A percentile compares a stretch with the other conserved stretches of the same genome.
These are phyloP conservation scores for Solanum neorickii DNA, from an alignment of 257 asterid species.

Conservation along the genomic window DNA sequence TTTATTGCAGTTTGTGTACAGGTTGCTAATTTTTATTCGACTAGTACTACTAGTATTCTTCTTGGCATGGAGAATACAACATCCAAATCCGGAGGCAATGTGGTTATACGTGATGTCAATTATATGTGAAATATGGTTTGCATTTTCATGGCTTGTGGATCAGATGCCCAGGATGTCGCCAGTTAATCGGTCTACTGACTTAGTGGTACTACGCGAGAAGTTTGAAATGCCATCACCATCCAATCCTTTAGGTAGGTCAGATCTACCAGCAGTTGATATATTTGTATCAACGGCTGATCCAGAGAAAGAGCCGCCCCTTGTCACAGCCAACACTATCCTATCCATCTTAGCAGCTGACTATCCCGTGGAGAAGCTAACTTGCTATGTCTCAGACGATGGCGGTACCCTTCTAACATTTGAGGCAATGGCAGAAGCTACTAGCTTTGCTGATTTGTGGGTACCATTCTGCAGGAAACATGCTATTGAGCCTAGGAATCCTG, in stretches of 20 bases:
- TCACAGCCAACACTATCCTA: slow-evolving; percentile 27
- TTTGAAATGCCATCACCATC: slow-evolving; percentile 23
- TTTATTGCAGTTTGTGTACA: not conserved
- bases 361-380: slow-evolving; percentile 28
- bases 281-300: slow-evolving; percentile 37
- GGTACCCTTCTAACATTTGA: slow-evolving; percentile 33
- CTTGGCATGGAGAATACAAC: slow-evolving; percentile 20
- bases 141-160: slow-evolving; percentile 31
- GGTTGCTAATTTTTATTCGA: slow-evolving; percentile 23
- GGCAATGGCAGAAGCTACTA: slow-evolving; percentile 39
- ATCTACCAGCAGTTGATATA: slow-evolving; percentile 25
- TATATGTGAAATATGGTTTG: slow-evolving; percentile 27
- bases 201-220: slow-evolving; percentile 18
- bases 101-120: slow-evolving; percentile 30
- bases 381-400: slow-evolving; percentile 29
- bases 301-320: slow-evolving; percentile 26
- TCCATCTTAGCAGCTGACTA: slow-evolving; percentile 30
- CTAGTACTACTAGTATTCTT: slow-evolving; percentile 13
- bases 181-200: slow-evolving; percentile 22
- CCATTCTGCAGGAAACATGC: slow-evolving; percentile 32
- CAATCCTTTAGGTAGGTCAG: slow-evolving; percentile 23
- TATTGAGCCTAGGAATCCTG: slow-evolving; percentile 36
- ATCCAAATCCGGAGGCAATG: slow-evolving; percentile 22
- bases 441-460: slow-evolving; percentile 34
- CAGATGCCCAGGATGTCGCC: slow-evolving; percentile 24